Conservation (phyloP, 108 stramenopile species). For the Licmophora abbreviata region DNA sequence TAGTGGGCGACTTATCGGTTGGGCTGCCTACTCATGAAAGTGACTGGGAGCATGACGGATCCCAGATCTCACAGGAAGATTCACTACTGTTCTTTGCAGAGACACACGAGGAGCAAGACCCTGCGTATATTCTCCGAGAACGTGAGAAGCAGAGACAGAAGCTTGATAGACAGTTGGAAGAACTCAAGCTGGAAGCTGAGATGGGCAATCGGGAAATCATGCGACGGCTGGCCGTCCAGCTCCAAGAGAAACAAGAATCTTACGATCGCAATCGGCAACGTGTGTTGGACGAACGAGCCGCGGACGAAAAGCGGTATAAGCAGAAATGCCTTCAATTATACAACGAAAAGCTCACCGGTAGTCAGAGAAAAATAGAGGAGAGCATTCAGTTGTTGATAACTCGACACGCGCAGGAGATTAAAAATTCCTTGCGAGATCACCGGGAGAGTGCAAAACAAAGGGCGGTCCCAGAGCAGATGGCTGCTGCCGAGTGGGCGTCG, state of each 20-base stretch:
- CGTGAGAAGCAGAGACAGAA: constrained; percentile 8
- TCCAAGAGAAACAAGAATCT: constrained; percentile 23
- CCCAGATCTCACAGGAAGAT: too few relatives aligned
- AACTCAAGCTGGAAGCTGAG: constrained; percentile 26
- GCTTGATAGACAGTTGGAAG: constrained; percentile 15
- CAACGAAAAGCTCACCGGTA: constrained; percentile 12
- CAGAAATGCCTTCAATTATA: constrained; percentile 26
- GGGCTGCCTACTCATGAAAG: too few relatives aligned
- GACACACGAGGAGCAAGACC: constrained; percentile 66
- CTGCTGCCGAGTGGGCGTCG: constrained; percentile 34
- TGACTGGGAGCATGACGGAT: too few relatives aligned
- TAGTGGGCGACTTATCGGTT: too few relatives aligned
- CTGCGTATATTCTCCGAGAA: neutral
- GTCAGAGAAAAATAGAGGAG: constrained; percentile 38
- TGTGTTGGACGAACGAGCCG: constrained; percentile 14
- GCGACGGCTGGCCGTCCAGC: constrained; percentile 25
- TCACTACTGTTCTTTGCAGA: constrained; percentile 44
- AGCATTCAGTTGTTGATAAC: constrained; percentile 30
- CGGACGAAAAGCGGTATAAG: constrained; percentile 37
- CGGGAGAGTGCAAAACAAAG: constrained; percentile 37
- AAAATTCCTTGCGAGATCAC: constrained; percentile 31
- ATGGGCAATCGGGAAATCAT: constrained; percentile 30
- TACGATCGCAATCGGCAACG: constrained; percentile 27
- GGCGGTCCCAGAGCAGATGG: constrained; percentile 24
- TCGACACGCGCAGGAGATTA: constrained; percentile 32